Evolutionary conservation across 2,329 filamentous ascomycete genomes (phyloP).

Genomic region (Tolypocladium endophyticum): DNA sequence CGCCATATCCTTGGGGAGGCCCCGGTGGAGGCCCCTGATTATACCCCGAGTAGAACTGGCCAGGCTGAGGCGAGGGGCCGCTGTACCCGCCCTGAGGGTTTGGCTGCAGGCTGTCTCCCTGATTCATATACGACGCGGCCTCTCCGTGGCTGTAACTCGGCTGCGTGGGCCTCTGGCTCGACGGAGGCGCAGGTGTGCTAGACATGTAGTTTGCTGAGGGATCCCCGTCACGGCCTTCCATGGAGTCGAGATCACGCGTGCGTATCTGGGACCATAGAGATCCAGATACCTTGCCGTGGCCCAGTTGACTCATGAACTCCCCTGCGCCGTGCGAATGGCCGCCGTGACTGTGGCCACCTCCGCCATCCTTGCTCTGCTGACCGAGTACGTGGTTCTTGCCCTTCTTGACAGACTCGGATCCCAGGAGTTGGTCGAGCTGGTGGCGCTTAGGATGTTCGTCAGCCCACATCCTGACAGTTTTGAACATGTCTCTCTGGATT

Average conservation of each 20-base stretch:
- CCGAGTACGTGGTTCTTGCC: conserved; percentile 67
- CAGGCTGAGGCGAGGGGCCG: conserved; percentile 21
- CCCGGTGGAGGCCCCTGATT: conserved; percentile 15
- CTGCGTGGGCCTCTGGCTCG: conserved; percentile 16
- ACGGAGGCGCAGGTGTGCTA: conserved; percentile 24
- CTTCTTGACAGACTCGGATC: conserved; percentile 69
- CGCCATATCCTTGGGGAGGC: conserved; percentile 15
- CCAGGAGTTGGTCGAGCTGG: conserved; percentile 64
- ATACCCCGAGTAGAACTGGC: conserved; percentile 21
- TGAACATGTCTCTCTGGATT: conserved; percentile 82
- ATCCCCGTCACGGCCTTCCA: conserved; percentile 37
- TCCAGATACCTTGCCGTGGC: conserved; percentile 47
- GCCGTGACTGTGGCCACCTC: conserved; percentile 15
- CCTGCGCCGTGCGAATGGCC: conserved; percentile 32
- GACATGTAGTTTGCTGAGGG: conserved; percentile 25
- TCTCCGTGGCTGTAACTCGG: conserved; percentile 31
- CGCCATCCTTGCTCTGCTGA: conserved; percentile 18
- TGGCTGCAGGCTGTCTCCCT: conserved; percentile 8
- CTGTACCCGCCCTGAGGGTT: conserved; percentile 14
- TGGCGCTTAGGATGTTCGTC: conserved; percentile 56
- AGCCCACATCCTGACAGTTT: conserved; percentile 73
- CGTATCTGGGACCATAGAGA: conserved; percentile 53
- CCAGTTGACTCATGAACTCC: conserved; percentile 30
- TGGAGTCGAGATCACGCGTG: conserved; percentile 44
- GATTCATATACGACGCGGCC: conserved; percentile 18